Base-by-base conservation (phyloP, 371 early-diverging fungal species). In the Phascolomyces articulosus region DNA sequence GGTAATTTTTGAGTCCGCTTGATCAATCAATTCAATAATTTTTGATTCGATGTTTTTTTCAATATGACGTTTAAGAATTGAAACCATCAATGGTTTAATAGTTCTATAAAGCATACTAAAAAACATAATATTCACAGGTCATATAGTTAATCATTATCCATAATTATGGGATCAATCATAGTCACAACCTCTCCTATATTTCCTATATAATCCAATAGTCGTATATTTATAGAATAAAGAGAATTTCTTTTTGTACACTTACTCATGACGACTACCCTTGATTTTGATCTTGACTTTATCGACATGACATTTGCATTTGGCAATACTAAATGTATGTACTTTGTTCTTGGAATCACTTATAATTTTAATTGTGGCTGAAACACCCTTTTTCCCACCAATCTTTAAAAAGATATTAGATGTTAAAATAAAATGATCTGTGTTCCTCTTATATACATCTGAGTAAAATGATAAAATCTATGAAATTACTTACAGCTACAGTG, bases 261-360 rank as follows among this genome's bases (percentile, higher is more conserved):
- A 85, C 75, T 82, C 73, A 54, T 80, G 75, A 34, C 70, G 71
- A 24, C 83, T 77, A 13, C 75, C 55, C 4, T 84, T 74, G 31
- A 87, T 76, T 13, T 77, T 70, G 62, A 89, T 66, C 38, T 80
- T 72, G 41, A 89, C 70, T 16, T 82, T 58, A 20, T 87, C 85
- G 23, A 87, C 64, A 55, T 41, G 75, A 61, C 71, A 82, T 51
- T 57, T 71, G 31, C 62, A 87, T 62, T 55, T 72, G 34, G 55
- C 59, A 11, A 68, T 73, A 54, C 65, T 40, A 74, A 78, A 69
- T 18, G 71, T 63, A 66, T 77, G 68, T 49, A 66, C 16, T 20
- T 60, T 44, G 28, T 73, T 69, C 0, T 60, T 62, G 11, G 78
- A 72, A 47, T 77, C 73, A 51, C 74, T 80, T 20, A 62, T 62